Base-by-base conservation (phyloP, 2,329 filamentous ascomycete species). In the Penicillium sp. region DNA sequence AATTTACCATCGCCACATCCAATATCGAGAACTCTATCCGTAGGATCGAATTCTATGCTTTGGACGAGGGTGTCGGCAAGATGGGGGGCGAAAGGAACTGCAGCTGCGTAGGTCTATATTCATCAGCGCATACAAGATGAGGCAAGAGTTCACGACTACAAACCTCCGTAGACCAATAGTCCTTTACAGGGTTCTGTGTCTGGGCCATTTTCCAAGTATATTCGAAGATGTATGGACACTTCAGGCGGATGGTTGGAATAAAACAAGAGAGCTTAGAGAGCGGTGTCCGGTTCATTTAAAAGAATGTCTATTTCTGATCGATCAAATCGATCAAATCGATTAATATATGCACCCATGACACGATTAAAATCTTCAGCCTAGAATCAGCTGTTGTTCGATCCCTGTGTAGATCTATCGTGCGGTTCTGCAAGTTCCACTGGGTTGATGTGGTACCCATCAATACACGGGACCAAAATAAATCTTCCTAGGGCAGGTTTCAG, bases 71-170 rank as follows among this genome's bases (percentile, higher is more conserved):
- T 53, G n/a, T 51, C 29, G 29, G 48, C 53, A 23, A 56, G 38
- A 15, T 53, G 47, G n/a, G 57, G 53, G 1, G 53, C 42, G 15
- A 56, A 56, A 61, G 67, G 54, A 63, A 17, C 47, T 57, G 29
- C 56, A 7, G 43, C 45, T 19, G 47, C 56, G 10, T 58, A 58
- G 8, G 50, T 37, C 56, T 58, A 50, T 25, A 17, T 17, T 35
- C 3, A 33, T 53, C n/a, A 57, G 49, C n/a, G 27, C 6, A 56
- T n/a, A 21, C 23, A 47, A 10, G 25, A 19, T 17, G 50, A n/a
- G n/a, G 10, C 13, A 19, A 17, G 10, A 5, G 19, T 29, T 33
- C 27, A 23, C 2, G 27, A n/a, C 15, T 13, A 25, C 38, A 35
- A 49, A 58, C 56, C 50, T 58, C 56, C 6, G 50, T 50, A 21